Evolutionary conservation across 768 basidiomycete genomes (phyloP).

Genomic region (Macrolepiota albuminosa): DNA sequence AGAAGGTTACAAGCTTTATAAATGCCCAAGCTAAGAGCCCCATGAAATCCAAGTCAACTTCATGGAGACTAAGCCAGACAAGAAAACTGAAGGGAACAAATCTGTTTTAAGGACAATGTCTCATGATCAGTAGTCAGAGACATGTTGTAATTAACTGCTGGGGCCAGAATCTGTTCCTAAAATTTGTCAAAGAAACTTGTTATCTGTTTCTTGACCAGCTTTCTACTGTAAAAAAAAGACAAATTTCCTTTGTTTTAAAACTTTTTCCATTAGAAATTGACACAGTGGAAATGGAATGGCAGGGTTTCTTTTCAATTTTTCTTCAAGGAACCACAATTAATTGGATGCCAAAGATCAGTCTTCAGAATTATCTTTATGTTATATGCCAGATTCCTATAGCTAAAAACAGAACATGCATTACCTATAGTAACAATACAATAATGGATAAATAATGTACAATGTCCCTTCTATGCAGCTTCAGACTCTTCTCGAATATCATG

Average conservation of each 20-base stretch:
- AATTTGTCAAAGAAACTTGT: no score
- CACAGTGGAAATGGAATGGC: no score
- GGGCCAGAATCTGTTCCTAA: no score
- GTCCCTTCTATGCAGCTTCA: slow-evolving; percentile 3
- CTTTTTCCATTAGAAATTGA: no score
- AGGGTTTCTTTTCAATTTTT: no score
- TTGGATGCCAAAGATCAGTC: not conserved
- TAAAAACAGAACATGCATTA: not conserved
- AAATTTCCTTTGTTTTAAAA: no score
- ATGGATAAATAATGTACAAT: not conserved
- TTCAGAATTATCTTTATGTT: not conserved
- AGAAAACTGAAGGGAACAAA: slow-evolving; percentile 26
- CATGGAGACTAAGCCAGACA: slow-evolving; percentile 43
- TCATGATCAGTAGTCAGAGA: not conserved
- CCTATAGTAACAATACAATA: not conserved
- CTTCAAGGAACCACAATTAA: no score
- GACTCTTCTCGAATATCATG: slow-evolving; percentile 18
- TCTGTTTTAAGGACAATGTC: not conserved
- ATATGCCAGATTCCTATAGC: not conserved
- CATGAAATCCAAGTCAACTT: slow-evolving; percentile 49
- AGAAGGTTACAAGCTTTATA: slow-evolving; percentile 38
- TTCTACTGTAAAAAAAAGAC: no score
- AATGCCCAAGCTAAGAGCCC: slow-evolving; percentile 49
- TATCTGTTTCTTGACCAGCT: no score
- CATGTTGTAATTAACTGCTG: not conserved